Evolutionary conservation across 352 stramenopile species (phyloP), one percentile per base, ranked within the genome.

Genomic region (Phytophthora colocasiae): DNA sequence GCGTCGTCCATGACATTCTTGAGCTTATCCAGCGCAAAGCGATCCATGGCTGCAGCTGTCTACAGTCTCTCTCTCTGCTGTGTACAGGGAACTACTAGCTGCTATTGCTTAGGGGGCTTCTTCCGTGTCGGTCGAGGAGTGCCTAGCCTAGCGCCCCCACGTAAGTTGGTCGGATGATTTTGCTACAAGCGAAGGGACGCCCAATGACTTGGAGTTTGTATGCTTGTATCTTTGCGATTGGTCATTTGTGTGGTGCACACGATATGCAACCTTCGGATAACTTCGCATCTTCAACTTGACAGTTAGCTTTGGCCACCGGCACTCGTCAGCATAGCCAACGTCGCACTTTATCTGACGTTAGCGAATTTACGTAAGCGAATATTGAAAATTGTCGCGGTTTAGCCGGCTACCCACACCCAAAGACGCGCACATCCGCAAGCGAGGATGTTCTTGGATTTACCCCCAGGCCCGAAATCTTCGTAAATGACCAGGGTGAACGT

Each of bases 1-100:
- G 88, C 88, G 41, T 96, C 88, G 69, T 96, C 88, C 68, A 96
- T 85, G 66, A 87, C 86, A 66, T 96, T 96, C 71, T 91, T 91
- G 34, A 96, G 69, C 64, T 91, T 91, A 52, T 96, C 88, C 17
- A 96, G 63, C 68, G 85, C 87, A 51, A 96, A 86, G 62, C 87
- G 87, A 72, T 96, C 88, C 86, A 96, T 95, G 22, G 60, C 47
- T 63, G 38, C 46, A n/a, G 31, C 12, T 22, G 41, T 52, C 40
- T 52, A 31, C 2, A 45, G 22, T 32, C 2, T 66, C 47, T 19
- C 19, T 56, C 47, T 48, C 12, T 63, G 44, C 40, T 53, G 19
- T 54, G 29, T 45, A 22, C 9, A 19, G 26, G 38, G 7, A 7
- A n/a, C 47, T 24, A 17, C 51, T 61, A 15, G 31, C 31, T 36